phyloP scores from a whole-genome alignment of 495 filamentous ascomycete genomes.

The Neurospora sp. region DNA sequence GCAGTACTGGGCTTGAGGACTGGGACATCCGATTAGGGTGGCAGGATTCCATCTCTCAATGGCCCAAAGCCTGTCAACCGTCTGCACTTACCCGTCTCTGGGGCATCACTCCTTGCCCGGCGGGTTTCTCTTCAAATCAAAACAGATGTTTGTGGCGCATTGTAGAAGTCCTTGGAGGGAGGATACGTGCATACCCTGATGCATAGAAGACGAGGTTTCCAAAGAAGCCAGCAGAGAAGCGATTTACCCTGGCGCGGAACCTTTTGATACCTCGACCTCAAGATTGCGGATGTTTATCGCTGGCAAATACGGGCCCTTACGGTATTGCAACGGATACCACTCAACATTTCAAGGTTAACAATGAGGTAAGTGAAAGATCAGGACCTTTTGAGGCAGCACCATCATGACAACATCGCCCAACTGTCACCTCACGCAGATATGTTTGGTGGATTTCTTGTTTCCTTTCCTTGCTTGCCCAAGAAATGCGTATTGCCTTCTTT shows the following conservation, averaged over 20 bases:
- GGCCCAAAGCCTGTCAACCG: conserved; percentile 14
- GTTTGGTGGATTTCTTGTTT: not conserved
- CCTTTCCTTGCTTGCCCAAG: not conserved
- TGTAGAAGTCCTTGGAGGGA: conserved; percentile 16
- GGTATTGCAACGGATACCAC: not conserved
- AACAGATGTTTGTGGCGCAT: conserved; percentile 19
- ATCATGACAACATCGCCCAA: not conserved
- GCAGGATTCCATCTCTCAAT: conserved; percentile 7
- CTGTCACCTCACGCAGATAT: not conserved
- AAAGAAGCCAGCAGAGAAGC: conserved; percentile 9
- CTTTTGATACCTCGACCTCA: conserved; percentile 7
- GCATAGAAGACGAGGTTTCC: conserved; percentile 23
- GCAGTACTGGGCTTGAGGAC: conserved; percentile 1
- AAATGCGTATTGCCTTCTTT: not conserved
- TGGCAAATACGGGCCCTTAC: not conserved
- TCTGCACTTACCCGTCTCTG: conserved; percentile 22
- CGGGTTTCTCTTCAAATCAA: conserved; percentile 16
- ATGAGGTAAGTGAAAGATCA: not conserved
- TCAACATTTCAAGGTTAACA: not conserved
- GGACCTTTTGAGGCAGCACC: not conserved
- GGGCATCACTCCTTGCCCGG: conserved; percentile 11
- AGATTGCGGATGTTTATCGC: conserved; percentile 5
- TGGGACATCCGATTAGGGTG: conserved; percentile 8
- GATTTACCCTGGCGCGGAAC: conserved; percentile 1
- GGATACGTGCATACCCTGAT: conserved; percentile 23